Percentiles rank a stretch among this genome's conserved stretches.
These are phyloP conservation scores for Sporobolomyces phaffii DNA, from an alignment of 768 basidiomycete genomes.

Conservation along the genomic window DNA sequence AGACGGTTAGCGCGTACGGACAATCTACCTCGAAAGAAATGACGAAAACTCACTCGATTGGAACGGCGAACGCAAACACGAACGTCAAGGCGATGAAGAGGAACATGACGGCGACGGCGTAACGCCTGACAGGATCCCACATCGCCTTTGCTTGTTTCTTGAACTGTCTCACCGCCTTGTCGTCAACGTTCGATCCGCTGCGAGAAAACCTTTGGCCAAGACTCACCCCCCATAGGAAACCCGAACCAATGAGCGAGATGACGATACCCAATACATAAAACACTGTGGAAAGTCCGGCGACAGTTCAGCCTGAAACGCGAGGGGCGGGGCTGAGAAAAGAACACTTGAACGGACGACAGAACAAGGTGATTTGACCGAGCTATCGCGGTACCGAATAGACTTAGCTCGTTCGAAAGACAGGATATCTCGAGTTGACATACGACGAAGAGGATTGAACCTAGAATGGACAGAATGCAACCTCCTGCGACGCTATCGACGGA, in stretches of 20 bases:
- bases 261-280: conserved; percentile 35
- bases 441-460: conserved; percentile 35
- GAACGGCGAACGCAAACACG: conserved; percentile 32
- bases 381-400: too few species aligned
- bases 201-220: too few species aligned
- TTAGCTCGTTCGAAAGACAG: too few species aligned
- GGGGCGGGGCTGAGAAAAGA: too few species aligned
- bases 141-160: conserved; percentile 30
- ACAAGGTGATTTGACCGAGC: conserved; percentile 28
- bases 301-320: not conserved
- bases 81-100: conserved; percentile 18
- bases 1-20: too few species aligned
- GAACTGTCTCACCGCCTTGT: too few species aligned
- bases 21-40: not conserved
- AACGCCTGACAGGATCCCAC: conserved; percentile 37
- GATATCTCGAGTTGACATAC: too few species aligned
- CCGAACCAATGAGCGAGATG: conserved; percentile 25
- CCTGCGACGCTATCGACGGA: conserved; percentile 19
- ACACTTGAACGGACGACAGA: too few species aligned
- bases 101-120: conserved; percentile 19
- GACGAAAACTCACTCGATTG: conserved; percentile 13
- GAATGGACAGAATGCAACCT: conserved; percentile 28
- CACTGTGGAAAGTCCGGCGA: too few species aligned
- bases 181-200: too few species aligned
- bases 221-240: conserved; percentile 29